These are phyloP conservation scores for Ceriops zippeliana DNA, from an alignment of 345 rosid species.

Conservation along the genomic window DNA sequence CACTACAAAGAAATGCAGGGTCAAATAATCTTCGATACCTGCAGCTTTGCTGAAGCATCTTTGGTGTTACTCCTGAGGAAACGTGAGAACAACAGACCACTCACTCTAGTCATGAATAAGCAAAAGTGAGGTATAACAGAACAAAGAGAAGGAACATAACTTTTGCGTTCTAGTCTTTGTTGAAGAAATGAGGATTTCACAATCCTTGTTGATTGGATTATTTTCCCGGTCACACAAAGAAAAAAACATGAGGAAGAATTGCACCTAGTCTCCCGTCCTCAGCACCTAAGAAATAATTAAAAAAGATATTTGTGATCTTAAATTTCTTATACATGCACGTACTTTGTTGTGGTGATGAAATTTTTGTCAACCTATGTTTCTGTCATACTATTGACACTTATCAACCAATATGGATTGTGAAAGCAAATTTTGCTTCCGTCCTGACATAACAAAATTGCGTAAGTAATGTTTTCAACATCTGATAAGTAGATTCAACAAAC, in stretches of 20 bases:
- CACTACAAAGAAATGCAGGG: not conserved
- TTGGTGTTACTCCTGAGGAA: conserved; percentile 77
- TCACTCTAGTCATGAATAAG: conserved; percentile 3
- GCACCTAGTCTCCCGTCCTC: too few relatives aligned
- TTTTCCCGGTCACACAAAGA: conserved; percentile 58
- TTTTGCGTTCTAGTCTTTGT: conserved; percentile 90
- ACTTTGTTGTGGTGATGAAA: not conserved
- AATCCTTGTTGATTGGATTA: conserved; percentile 89
- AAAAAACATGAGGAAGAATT: not conserved
- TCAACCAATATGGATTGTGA: not conserved
- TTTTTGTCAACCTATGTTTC: not conserved
- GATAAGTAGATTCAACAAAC: conserved; percentile 37
- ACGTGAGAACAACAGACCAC: conserved; percentile 16
- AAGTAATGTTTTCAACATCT: not conserved
- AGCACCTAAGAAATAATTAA: not conserved
- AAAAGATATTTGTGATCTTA: not conserved
- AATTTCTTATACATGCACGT: not conserved
- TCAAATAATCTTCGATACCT: conserved; percentile 42
- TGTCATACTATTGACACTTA: not conserved
- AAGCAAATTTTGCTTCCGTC: not conserved
- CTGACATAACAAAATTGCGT: not conserved
- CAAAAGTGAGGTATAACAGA: not conserved
- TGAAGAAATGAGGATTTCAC: conserved; percentile 90
- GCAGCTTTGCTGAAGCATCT: conserved; percentile 80
- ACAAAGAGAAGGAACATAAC: conserved; percentile 33